Conservation (phyloP, 805 yeast species). For the Yamadazyma paraphyllophila region DNA sequence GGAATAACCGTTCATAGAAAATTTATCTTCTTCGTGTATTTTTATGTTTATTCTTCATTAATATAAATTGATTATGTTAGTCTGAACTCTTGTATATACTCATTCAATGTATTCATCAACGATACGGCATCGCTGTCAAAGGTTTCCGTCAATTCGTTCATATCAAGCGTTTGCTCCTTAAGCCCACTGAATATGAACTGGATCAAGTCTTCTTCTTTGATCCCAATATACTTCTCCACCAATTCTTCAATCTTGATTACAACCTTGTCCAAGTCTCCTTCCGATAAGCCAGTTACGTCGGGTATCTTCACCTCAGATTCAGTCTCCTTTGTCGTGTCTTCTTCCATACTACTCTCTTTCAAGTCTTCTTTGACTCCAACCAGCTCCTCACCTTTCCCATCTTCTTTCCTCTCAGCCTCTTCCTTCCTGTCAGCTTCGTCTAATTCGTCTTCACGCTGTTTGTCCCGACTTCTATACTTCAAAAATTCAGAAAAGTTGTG, state of each 20-base stretch:
- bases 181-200: slow-evolving; percentile 43
- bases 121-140: slow-evolving; percentile 48
- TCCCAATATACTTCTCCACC: slow-evolving; percentile 53
- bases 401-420: neutral
- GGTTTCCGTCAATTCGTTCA: slow-evolving; percentile 48
- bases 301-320: neutral
- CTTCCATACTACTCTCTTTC: slow-evolving; percentile 11
- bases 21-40: slow-evolving; percentile 6
- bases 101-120: slow-evolving; percentile 43
- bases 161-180: slow-evolving; percentile 26
- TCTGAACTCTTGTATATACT: slow-evolving; percentile 12
- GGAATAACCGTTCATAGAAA: slow-evolving; percentile 33
- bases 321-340: slow-evolving; percentile 1
- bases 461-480: slow-evolving; percentile 33
- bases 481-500: slow-evolving; percentile 42
- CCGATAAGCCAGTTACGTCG: neutral
- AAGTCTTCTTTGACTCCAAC: neutral
- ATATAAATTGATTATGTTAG: neutral
- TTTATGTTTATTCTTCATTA: slow-evolving; percentile 4
- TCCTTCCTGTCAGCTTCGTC: slow-evolving; percentile 41
- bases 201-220: slow-evolving; percentile 49
- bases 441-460: slow-evolving; percentile 40
- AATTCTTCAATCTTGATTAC: slow-evolving; percentile 38
- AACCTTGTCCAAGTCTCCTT: slow-evolving; percentile 19
- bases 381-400: neutral